A percentile compares a stretch with the other conserved stretches of the same genome.
Evolutionary conservation across 2,329 filamentous ascomycete species (phyloP).

Genomic region (Phoma herbarum): DNA sequence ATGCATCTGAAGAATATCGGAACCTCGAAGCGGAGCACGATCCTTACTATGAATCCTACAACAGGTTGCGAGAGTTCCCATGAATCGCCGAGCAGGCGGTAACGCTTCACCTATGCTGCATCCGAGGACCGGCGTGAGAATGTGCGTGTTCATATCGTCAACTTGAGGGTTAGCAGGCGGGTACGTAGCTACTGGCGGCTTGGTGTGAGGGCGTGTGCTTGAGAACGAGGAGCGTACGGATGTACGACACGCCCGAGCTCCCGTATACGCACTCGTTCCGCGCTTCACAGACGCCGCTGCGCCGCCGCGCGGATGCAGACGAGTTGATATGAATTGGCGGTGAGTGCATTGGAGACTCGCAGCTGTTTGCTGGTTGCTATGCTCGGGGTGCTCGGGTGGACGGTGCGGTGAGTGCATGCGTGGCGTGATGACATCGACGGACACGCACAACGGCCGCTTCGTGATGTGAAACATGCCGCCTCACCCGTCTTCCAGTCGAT

Average conservation of each 20-base stretch:
- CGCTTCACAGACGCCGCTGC: conserved; percentile 17
- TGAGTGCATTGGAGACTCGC: conserved; percentile 20
- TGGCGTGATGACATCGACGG: conserved; percentile 20
- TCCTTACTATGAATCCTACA: conserved; percentile 6
- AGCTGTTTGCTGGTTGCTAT: conserved; percentile 14
- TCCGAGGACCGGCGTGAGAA: conserved; percentile 12
- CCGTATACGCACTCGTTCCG: conserved; percentile 17
- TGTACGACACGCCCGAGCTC: conserved; percentile 18
- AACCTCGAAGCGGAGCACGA: conserved; percentile 23
- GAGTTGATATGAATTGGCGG: conserved; percentile 15
- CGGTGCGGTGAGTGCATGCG: conserved; percentile 10
- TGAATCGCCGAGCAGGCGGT: conserved; percentile 6
- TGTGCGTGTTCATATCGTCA: conserved; percentile 4
- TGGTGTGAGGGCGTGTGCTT: conserved; percentile 14
- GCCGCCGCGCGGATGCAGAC: conserved; percentile 13
- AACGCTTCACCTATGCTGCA: conserved; percentile 3
- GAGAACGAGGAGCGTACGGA: conserved; percentile 10
- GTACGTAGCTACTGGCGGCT: conserved; percentile 20
- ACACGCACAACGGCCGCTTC: conserved; percentile 19
- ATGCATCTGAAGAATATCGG: conserved; percentile 20
- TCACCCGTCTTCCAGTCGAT: conserved; percentile 5
- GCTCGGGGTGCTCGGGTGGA: conserved; percentile 10
- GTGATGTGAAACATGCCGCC: conserved; percentile 21
- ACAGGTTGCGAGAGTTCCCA: background rate
- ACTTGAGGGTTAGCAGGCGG: conserved; percentile 19